A percentile compares a stretch with the other conserved stretches of the same genome.
phyloP scores from a whole-genome alignment of 1,139 yeast species.

The Yamadazyma mexicana region DNA sequence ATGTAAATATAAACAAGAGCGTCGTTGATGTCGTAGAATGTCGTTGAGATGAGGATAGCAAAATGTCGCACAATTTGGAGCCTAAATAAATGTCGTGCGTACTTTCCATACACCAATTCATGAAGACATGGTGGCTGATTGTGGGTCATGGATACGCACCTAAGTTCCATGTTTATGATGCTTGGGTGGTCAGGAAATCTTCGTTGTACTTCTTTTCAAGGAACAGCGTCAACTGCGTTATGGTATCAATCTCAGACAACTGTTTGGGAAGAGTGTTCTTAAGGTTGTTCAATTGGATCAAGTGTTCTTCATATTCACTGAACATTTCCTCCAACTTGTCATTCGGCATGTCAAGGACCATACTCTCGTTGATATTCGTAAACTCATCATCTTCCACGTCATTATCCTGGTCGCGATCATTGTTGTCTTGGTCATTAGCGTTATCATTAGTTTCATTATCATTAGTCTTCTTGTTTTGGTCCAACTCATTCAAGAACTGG shows the following conservation, averaged over 20 bases:
- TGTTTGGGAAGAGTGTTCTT: constrained; percentile 34
- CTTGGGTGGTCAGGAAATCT: neutral
- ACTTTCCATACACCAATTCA: too few species aligned
- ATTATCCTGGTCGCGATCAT: constrained; percentile 1
- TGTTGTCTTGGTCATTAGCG: constrained; percentile 3
- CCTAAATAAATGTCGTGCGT: too few species aligned
- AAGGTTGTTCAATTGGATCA: constrained; percentile 18
- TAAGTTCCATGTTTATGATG: too few species aligned
- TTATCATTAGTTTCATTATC: constrained; percentile 4
- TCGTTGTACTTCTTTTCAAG: constrained; percentile 24
- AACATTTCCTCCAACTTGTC: constrained; percentile 18
- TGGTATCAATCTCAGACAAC: constrained; percentile 30
- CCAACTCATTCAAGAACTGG: constrained; percentile 19
- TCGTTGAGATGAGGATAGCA: neutral
- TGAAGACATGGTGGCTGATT: too few species aligned
- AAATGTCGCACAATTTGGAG: neutral
- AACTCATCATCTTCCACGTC: neutral
- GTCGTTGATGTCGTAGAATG: constrained; percentile 1
- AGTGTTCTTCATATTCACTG: constrained; percentile 28
- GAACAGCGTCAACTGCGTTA: constrained; percentile 32
- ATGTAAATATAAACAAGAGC: neutral
- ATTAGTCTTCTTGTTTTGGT: constrained; percentile 3
- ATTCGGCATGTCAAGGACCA: constrained; percentile 7
- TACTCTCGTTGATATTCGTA: constrained; percentile 1
- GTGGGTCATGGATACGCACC: too few species aligned